Evolutionary conservation across 2,329 filamentous ascomycete genomes (phyloP).

Genomic region (Hymenoscyphus fructigenus): DNA sequence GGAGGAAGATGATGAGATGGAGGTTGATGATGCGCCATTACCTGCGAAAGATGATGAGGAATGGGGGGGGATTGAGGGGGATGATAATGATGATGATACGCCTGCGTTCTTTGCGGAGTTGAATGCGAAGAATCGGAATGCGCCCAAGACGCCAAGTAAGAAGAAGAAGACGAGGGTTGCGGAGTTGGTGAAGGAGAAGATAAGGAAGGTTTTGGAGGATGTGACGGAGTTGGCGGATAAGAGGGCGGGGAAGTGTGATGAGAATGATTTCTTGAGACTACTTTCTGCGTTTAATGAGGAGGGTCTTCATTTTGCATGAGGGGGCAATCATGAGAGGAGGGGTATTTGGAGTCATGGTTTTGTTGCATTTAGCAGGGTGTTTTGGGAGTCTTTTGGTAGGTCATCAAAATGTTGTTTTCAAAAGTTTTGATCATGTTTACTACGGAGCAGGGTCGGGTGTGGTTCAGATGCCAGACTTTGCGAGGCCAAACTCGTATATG

Average conservation of each 20-base stretch:
- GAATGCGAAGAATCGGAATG: conserved; percentile 36
- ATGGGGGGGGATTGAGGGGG: conserved; percentile 52
- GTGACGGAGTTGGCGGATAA: conserved; percentile 79
- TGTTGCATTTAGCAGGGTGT: conserved; percentile 30
- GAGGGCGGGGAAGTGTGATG: conserved; percentile 82
- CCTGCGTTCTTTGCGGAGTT: conserved; percentile 80
- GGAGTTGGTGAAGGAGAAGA: conserved; percentile 81
- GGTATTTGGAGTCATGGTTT: background rate
- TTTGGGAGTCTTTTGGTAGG: conserved; percentile 15
- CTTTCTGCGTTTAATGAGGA: conserved; percentile 84
- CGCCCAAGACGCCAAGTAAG: conserved; percentile 61
- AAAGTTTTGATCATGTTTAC: background rate
- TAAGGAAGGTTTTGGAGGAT: conserved; percentile 78
- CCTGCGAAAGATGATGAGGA: conserved; percentile 49
- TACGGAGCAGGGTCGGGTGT: background rate
- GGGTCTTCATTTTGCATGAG: conserved; percentile 74
- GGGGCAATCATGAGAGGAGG: background rate
- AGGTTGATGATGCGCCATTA: conserved; percentile 45
- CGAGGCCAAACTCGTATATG: background rate
- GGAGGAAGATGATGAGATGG: conserved; percentile 45
- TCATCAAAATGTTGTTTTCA: background rate
- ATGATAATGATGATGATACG: conserved; percentile 67
- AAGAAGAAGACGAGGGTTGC: conserved; percentile 79
- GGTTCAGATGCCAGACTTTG: background rate
- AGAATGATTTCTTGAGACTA: conserved; percentile 85